Conservation (phyloP, 2,329 filamentous ascomycete species). For the Malbranchea cinnamomea region DNA sequence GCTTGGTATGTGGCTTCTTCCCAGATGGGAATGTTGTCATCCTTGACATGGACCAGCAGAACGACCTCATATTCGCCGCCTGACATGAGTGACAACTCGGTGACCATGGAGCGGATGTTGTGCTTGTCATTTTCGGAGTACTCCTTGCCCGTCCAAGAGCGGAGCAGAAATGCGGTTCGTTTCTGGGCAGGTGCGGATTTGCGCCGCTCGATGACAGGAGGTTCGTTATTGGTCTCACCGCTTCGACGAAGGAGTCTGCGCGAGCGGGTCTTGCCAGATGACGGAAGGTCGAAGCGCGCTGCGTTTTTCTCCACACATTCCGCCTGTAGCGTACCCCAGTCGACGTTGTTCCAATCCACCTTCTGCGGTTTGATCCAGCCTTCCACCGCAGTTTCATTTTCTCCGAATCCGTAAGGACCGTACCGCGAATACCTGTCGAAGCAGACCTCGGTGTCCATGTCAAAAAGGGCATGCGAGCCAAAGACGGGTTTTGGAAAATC, state of each 20-base stretch:
- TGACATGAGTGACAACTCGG: conserved; percentile 64
- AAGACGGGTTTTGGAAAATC: conserved; percentile 46
- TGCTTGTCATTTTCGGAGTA: conserved; percentile 71
- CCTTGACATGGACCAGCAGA: conserved; percentile 71
- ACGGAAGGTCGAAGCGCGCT: conserved; percentile 43
- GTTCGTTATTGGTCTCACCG: conserved; percentile 9
- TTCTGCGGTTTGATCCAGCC: conserved; percentile 15
- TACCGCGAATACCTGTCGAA: conserved; percentile 56
- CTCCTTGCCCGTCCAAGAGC: conserved; percentile 65
- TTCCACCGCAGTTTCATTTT: conserved; percentile 13
- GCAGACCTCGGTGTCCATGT: conserved; percentile 48
- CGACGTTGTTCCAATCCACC: conserved; percentile 43
- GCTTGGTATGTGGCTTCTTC: conserved; percentile 49
- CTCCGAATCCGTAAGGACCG: conserved; percentile 36
- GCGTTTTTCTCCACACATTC: conserved; percentile 51
- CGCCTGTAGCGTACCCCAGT: conserved; percentile 57
- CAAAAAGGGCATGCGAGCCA: conserved; percentile 46
- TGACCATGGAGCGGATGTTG: conserved; percentile 69
- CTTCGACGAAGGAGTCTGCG: too few species aligned
- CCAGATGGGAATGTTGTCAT: conserved; percentile 62
- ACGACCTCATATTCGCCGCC: conserved; percentile 80
- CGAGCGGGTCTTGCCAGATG: too few species aligned
- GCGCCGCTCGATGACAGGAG: conserved; percentile 4
- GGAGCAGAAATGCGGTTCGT: conserved; percentile 64
- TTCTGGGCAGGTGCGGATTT: conserved; percentile 25